These are phyloP conservation scores for Pistacia integerrima DNA, from an alignment of 345 rosid genomes.

Conservation along the genomic window DNA sequence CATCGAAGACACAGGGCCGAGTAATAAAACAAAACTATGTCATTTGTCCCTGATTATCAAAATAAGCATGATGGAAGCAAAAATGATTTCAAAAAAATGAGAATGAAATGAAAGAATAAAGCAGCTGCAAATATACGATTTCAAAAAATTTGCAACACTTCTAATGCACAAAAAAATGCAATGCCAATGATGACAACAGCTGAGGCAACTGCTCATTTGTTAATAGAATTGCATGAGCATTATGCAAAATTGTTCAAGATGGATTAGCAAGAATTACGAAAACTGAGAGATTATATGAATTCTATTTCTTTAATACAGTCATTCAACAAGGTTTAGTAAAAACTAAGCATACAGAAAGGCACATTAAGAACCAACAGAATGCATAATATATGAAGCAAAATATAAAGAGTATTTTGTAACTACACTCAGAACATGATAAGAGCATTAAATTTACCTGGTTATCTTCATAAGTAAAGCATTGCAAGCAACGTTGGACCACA, in stretches of 20 bases:
- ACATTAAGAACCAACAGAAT: neutral
- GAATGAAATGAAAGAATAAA: neutral
- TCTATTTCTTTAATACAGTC: neutral
- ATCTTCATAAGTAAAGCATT: conserved; percentile 51
- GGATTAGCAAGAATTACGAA: too few species aligned
- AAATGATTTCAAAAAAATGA: neutral
- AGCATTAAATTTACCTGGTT: conserved; percentile 40
- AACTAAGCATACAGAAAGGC: neutral
- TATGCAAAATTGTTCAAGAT: neutral
- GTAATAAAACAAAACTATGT: neutral
- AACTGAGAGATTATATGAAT: neutral
- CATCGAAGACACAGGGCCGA: neutral
- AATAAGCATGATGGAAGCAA: neutral
- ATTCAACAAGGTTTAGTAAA: too few species aligned
- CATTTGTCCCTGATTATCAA: neutral
- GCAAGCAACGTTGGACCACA: conserved; percentile 71
- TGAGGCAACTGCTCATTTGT: neutral
- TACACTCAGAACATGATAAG: neutral
- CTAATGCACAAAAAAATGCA: neutral
- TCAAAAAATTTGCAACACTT: neutral
- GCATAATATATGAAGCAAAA: neutral
- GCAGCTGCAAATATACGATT: neutral
- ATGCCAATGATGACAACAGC: too few species aligned
- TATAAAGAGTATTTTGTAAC: too few species aligned
- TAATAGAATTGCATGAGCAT: neutral